Conservation (phyloP, 169 alveolate species). For the Theileria luwenshuni region DNA sequence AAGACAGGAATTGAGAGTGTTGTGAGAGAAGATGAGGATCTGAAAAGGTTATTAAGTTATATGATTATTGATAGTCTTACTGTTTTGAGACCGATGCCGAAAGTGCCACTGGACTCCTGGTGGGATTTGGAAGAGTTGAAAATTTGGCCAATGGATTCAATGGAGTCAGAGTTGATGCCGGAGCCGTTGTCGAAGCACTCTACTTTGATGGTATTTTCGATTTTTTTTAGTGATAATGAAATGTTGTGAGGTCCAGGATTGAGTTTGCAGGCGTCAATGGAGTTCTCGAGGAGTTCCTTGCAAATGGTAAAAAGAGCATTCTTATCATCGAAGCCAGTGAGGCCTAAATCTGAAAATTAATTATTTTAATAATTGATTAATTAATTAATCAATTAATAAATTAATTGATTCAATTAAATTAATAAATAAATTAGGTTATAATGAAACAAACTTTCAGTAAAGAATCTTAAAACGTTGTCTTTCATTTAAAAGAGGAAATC, state of each 20-base stretch:
- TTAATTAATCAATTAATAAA: too few species aligned
- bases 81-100: constrained; percentile 42
- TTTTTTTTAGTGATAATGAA: not conserved
- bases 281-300: constrained; percentile 39
- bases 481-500: too few species aligned
- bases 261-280: constrained; percentile 38
- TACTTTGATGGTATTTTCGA: constrained; percentile 15
- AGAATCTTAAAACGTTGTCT: constrained; percentile 19
- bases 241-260: constrained; percentile 8
- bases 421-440: not conserved
- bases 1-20: constrained; percentile 15
- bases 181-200: constrained; percentile 22
- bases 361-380: too few species aligned
- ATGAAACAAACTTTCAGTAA: constrained; percentile 17
- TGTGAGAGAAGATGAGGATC: constrained; percentile 17
- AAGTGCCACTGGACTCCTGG: constrained; percentile 32
- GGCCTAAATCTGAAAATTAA: constrained; percentile 15
- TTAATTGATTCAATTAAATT: too few species aligned
- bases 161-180: constrained; percentile 26
- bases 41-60: constrained; percentile 7
- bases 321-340: constrained; percentile 35
- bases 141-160: constrained; percentile 36
- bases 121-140: constrained; percentile 30
- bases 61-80: constrained; percentile 11
- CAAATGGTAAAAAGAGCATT: constrained; percentile 32